Conservation (phyloP, 495 filamentous ascomycete species). For the Penicillium roqueforti region DNA sequence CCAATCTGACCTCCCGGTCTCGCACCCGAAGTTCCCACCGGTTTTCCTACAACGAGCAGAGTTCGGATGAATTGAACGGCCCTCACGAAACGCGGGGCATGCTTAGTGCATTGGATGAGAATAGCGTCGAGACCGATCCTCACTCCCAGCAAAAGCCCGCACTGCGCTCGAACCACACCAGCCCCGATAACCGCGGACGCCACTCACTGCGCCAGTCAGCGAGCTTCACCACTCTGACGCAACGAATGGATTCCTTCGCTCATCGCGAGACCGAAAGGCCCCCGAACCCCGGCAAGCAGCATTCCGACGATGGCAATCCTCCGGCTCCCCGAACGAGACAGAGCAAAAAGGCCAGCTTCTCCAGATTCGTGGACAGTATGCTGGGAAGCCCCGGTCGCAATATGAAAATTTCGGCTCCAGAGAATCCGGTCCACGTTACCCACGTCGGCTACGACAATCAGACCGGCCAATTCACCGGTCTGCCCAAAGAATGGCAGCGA, state of each 20-base stretch:
- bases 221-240: constrained; percentile 65
- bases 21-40: constrained; percentile 38
- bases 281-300: constrained; percentile 65
- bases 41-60: constrained; percentile 56
- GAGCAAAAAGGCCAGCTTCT: constrained; percentile 88
- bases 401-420: constrained; percentile 88
- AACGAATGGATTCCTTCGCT: constrained; percentile 53
- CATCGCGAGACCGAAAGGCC: constrained; percentile 37
- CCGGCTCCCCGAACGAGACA: constrained; percentile 54
- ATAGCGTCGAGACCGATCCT: constrained; percentile 47
- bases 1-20: constrained; percentile 29
- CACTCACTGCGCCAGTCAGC: constrained; percentile 67
- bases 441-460: constrained; percentile 97
- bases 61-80: constrained; percentile 66
- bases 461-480: constrained; percentile 93
- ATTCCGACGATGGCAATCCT: constrained; percentile 76
- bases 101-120: constrained; percentile 60
- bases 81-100: constrained; percentile 68
- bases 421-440: constrained; percentile 96
- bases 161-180: constrained; percentile 53
- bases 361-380: constrained; percentile 89
- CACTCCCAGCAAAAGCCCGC: constrained; percentile 42
- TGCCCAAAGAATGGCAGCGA: constrained; percentile 97
- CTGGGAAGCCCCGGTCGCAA: constrained; percentile 79
- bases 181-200: constrained; percentile 54